Conservation (phyloP, 2,329 filamentous ascomycete species). For the Albifimbria verrucaria region DNA sequence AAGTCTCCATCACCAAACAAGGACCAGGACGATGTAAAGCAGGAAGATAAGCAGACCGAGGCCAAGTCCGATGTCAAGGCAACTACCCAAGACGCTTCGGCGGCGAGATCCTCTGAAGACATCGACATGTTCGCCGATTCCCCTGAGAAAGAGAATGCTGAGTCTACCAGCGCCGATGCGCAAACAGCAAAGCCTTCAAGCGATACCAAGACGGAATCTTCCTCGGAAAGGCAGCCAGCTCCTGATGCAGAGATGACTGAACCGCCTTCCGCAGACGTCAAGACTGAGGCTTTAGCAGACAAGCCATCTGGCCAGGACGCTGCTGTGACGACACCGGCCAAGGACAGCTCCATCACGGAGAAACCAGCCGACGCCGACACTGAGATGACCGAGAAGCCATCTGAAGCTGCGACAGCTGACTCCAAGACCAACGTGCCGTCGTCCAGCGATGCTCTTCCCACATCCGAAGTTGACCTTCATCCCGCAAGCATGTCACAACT, state of each 20-base stretch:
- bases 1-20: conserved; percentile 1
- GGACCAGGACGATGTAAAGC: conserved; percentile 7
- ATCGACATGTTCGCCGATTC: conserved; percentile 21
- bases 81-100: conserved; percentile 4
- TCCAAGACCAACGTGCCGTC: conserved; percentile 8
- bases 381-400: conserved; percentile 13
- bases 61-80: not conserved
- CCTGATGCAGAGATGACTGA: too few relatives aligned
- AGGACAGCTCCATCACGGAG: conserved; percentile 24
- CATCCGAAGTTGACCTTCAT: conserved; percentile 31
- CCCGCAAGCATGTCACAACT: conserved; percentile 36
- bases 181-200: not conserved
- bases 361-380: conserved; percentile 16
- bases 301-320: not conserved
- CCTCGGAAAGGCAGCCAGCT: conserved; percentile 2
- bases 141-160: conserved; percentile 8
- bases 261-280: too few relatives aligned
- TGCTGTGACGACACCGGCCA: conserved; percentile 5
- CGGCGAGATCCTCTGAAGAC: conserved; percentile 14
- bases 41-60: conserved; percentile 11
- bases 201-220: not conserved
- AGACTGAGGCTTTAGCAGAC: not conserved
- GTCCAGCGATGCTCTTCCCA: conserved; percentile 15
- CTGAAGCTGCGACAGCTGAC: not conserved
- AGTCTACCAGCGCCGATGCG: not conserved